Base-by-base conservation (phyloP, 2,329 filamentous ascomycete species). In the Elsinoe perseae region DNA sequence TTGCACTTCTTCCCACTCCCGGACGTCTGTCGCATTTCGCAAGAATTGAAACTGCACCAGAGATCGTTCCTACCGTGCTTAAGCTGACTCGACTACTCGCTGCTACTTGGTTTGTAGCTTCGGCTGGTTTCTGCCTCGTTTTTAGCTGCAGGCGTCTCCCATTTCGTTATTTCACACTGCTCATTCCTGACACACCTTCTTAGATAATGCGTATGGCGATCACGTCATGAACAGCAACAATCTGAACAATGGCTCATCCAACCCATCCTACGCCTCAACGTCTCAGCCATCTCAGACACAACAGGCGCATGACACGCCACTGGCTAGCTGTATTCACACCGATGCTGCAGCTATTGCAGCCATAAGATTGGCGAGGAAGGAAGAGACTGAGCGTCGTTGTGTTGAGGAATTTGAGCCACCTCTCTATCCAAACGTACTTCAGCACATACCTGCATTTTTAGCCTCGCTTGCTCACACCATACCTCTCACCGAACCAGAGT, bases 351-450 rank as follows among this genome's bases (percentile, higher is more conserved):
- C 32, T 36, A n/a, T n/a, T n/a, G n/a, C n/a, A n/a, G n/a, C n/a
- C n/a, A n/a, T n/a, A n/a, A n/a, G n/a, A n/a, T n/a, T 80, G 56
- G 76, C 75, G 57, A 79, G 86, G 59, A 81, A 80, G 66, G 74
- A 76, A 12, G 87, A 89, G 62, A 90, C 92, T 64, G 85, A 90
- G 68, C 78, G 79, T 53, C 80, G 86, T 25, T 87, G 85, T 64
- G 52, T 61, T 43, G 71, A 80, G 67, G 74, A 79, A 48, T 76
- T 92, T 50, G 70, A 83, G 28, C 86, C 86, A 23, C 84, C 87
- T 1, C 73, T 92, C 57, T 72, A 75, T 50, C 71, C 82, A 36
- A 77, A 76, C 61, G 75, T 87, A 40, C 74, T 91, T 57, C 78
- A 78, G 56, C 83, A 85, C 64, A 87, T 89, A 69, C 79, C 86